Percentiles rank a stretch among this genome's conserved stretches.
Evolutionary conservation across 2,329 filamentous ascomycete genomes (phyloP).

Genomic region (Aspergillus uvarum): DNA sequence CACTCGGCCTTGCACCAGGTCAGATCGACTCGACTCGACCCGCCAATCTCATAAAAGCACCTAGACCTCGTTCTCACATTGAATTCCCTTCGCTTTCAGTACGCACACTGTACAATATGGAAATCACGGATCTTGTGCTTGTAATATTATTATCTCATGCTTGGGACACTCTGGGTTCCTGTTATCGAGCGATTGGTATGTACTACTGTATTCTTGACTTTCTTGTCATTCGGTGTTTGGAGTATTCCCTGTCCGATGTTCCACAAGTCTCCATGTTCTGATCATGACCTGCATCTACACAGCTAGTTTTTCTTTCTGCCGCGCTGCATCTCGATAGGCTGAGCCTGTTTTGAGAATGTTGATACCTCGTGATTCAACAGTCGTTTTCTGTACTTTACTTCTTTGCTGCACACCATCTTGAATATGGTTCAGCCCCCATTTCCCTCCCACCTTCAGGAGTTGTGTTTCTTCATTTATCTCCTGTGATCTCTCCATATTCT

Average conservation of each 20-base stretch:
- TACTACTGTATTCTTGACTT: conserved; percentile 12
- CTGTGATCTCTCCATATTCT: background rate
- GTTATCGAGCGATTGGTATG: conserved; percentile 15
- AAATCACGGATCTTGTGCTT: conserved; percentile 12
- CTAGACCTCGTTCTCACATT: conserved; percentile 15
- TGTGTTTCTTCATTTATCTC: background rate
- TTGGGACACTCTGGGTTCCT: conserved; percentile 7
- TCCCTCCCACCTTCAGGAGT: background rate
- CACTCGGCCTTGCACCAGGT: conserved; percentile 12
- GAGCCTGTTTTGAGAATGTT: conserved; percentile 4
- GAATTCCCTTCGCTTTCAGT: conserved; percentile 3
- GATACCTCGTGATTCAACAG: background rate
- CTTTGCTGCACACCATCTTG: background rate
- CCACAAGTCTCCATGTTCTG: background rate
- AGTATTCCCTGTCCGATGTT: background rate
- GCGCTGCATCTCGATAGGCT: conserved; percentile 5
- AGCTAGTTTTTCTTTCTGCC: conserved; percentile 8
- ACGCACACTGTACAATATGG: conserved; percentile 4
- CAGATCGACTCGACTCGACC: conserved; percentile 10
- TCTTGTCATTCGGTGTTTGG: background rate
- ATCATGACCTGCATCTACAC: conserved; percentile 8
- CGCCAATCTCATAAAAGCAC: conserved; percentile 14
- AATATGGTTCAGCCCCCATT: background rate
- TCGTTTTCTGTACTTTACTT: background rate
- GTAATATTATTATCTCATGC: conserved; percentile 23